Base-by-base conservation (phyloP, 2,329 filamentous ascomycete species). In the Fusarium sambucinum region DNA sequence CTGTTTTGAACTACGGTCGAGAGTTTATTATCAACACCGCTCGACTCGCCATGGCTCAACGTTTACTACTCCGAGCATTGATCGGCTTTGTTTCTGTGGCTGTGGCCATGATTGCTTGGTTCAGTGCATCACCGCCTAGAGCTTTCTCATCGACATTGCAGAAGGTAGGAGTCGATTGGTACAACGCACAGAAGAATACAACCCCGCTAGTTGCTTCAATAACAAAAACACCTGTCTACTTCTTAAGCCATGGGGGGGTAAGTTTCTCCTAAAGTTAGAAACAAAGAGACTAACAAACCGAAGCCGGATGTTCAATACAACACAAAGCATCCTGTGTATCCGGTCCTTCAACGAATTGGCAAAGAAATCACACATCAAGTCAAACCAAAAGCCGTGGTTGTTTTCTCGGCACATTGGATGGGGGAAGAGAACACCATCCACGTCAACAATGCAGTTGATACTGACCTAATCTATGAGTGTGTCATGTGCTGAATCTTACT, bases 321-420 rank as follows among this genome's bases (percentile, higher is more conserved):
- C n/a, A 86, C 82, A 6, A 76, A 87, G 1, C 91, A 94, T 74
- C 89, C 90, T 2, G 91, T 87, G 12, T 92, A 90, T 72, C 75
- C 81, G 6, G 81, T 90, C 55, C 85, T 94, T 6, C 85, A 89
- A 69, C 76, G 82, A 25, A 89, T 93, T 53, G 91, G 91, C 41
- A 82, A 77, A 10, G 90, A 93, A 72, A 92, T 94, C 74, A 92
- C 90, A 1, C 81, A 85, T 29, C 86, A 87, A 64, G 87, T 93
- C 42, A 90, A 89, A 72, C 91, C 91, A 3, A 89, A 87, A 65
- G 92, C 90, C 3, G 85, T 94, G 17, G 87, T 94, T 1, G 89
- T 93, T 27, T 90, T 94, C 75, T 93, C 91, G 1, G 92, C 90
- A 1, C 91, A 94, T 77, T 94, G 92, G 91, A 89, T 92, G 78